A percentile compares a stretch with the other conserved stretches of the same genome.
Conservation (phyloP, 2,329 filamentous ascomycete species). For the Aureobasidium vineae region DNA sequence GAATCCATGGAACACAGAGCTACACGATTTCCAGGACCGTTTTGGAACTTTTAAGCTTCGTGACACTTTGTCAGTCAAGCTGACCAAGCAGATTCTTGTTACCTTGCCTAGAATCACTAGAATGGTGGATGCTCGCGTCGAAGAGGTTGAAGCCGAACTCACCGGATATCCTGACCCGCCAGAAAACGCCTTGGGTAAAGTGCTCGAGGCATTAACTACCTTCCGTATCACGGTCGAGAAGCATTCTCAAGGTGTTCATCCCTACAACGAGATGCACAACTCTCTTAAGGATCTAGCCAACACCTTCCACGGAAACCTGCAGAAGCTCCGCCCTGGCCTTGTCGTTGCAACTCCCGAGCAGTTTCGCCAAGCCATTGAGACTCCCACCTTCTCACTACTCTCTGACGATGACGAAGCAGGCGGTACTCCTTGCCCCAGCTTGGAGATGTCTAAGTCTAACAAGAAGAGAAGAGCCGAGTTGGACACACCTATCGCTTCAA, state of each 20-base stretch:
- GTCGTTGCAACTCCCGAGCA: slow-evolving; percentile 33
- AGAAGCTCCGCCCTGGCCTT: slow-evolving; percentile 35
- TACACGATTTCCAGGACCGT: slow-evolving; percentile 43
- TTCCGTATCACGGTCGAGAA: slow-evolving; percentile 57
- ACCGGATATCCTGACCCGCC: slow-evolving; percentile 60
- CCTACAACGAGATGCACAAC: slow-evolving; percentile 42
- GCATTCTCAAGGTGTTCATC: slow-evolving; percentile 53
- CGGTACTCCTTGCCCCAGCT: slow-evolving; percentile 23
- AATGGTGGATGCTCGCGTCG: slow-evolving; percentile 50
- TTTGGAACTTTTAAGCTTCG: slow-evolving; percentile 57
- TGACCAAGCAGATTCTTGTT: slow-evolving; percentile 48
- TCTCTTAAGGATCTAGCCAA: slow-evolving; percentile 42
- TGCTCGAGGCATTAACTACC: slow-evolving; percentile 58
- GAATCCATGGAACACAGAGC: slow-evolving; percentile 47
- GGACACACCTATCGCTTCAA: not conserved
- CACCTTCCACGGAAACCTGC: slow-evolving; percentile 51
- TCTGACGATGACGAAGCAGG: slow-evolving; percentile 31
- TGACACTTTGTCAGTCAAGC: slow-evolving; percentile 47
- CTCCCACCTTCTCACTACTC: slow-evolving; percentile 28
- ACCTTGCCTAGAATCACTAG: slow-evolving; percentile 46
- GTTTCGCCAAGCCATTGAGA: not conserved
- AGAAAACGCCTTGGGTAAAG: slow-evolving; percentile 63
- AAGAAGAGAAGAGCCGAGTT: slow-evolving; percentile 3
- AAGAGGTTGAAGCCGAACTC: slow-evolving; percentile 56
- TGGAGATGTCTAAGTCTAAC: not conserved